Conservation (phyloP, 306 rosid genomes). For the Cyamopsis tetragonoloba region DNA sequence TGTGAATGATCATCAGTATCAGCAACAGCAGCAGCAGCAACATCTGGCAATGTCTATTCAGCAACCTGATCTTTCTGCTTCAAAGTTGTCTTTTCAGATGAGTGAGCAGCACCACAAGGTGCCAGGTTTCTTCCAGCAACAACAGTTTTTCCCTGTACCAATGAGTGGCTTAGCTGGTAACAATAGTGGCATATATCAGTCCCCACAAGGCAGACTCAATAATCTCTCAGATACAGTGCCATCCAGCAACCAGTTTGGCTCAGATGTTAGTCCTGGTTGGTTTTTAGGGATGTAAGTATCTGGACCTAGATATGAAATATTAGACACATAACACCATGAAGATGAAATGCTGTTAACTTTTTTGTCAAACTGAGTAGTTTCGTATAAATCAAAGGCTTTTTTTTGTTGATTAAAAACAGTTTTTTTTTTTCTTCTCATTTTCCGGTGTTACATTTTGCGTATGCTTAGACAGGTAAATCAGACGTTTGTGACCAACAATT, state of each 20-base stretch:
- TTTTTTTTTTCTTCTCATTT: too few species aligned
- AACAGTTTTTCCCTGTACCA: constrained; percentile 32
- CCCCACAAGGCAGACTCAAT: constrained; percentile 24
- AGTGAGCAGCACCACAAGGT: constrained; percentile 34
- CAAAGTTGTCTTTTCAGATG: constrained; percentile 38
- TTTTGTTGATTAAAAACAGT: too few species aligned
- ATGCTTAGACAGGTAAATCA: too few species aligned
- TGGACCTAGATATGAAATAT: not conserved
- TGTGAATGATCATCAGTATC: constrained; percentile 29
- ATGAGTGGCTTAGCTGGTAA: constrained; percentile 25
- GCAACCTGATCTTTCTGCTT: constrained; percentile 12
- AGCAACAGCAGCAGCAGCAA: constrained; percentile 8
- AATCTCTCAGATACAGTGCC: constrained; percentile 32
- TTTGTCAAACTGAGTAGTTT: too few species aligned
- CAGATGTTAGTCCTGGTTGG: constrained; percentile 34
- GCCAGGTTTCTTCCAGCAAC: constrained; percentile 38
- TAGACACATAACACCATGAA: constrained; percentile 13
- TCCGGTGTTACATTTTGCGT: too few species aligned
- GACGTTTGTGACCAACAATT: too few species aligned
- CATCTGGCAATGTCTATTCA: constrained; percentile 31
- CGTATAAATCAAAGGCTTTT: too few species aligned
- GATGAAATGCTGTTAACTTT: too few species aligned
- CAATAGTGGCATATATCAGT: constrained; percentile 22
- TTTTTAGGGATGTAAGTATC: constrained; percentile 26
- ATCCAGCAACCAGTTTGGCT: constrained; percentile 36